Base-by-base conservation (phyloP, 1,139 yeast genomes). In the Candida sp. region DNA sequence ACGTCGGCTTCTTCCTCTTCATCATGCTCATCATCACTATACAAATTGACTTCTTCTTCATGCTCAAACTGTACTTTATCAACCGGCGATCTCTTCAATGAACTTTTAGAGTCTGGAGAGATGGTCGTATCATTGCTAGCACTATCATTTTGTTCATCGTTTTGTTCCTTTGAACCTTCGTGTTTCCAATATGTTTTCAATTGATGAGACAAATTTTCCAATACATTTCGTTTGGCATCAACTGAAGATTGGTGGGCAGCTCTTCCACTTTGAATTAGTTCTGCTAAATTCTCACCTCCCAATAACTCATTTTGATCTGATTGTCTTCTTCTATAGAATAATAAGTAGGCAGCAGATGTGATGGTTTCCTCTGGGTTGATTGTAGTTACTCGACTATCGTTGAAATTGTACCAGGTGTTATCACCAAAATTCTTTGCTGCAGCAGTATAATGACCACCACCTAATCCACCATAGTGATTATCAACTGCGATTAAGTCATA, bases 401-500 rank as follows among this genome's bases (percentile, higher is more conserved):
- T 93, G 63, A 77, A 93, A 58, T 89, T 87, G 60, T 90, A 90
- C 98, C 99, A 93, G 50, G 82, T 73, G 27, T 70, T 68, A 55
- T 88, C 96, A 40, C 81, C 72, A 62, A 82, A 84, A 57, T 91
- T 91, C 61, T 84, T 85, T 1, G 80, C 97, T 54, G 82, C 84
- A 0, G 98, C 89, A 1, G 99, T 93, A 61, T 93, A 93, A 66
- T 93, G 99, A 3, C 99, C 99, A 5, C 99, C 99, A 1, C 98
- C 98, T 29, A 93, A 72, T 0, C 98, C 97, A 44, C 99, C 99
- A 60, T 76, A 91, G 60, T 93, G 99, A 61, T 91, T 91, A 60
- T 91, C 98, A 22, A 93, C 97, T 0, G 95, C 98, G 56, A 88
- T 76, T 53, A 93, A 70, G 60, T 93, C 99, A 61, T 93, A 93